Evolutionary conservation across 768 basidiomycete genomes (phyloP), one percentile per base, ranked within the genome.

Genomic region (Lactarius hatsudake): DNA sequence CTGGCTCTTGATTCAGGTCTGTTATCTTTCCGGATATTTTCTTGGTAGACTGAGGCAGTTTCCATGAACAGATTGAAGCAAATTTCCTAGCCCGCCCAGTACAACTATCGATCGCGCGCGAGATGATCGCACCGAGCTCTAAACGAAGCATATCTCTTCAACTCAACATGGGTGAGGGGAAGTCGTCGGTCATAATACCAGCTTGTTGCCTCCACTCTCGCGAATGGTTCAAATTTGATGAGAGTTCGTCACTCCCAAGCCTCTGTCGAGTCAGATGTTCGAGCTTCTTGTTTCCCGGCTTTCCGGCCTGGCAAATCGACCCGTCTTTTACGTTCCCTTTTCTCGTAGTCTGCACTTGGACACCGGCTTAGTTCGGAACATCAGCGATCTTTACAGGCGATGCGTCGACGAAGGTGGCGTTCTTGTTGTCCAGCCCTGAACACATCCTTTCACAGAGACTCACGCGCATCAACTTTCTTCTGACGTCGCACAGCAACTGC

Each of bases 141-240:
- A 64, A 67, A 2, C 18, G 69, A 9, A 86, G 81, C 58, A 79
- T 80, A 0, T 72, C 77, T 7, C 74, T 82, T 34, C 84, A 86
- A 48, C 79, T 86, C 18, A 84, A 86, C 59, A 86, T 86, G 84
- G 84, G 84, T 2, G 84, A 86, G 62, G 85, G 84, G 1, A 85
- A 86, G 66, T 79, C 82, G 13, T 77, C 79, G 4, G 83, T 83
- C 5, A 86, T 86, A 23, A 77, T 85, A 2, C 85, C 85, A 0
- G n/a, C 74, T 85, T 36, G 73, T 78, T 1, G 74, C 76, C 0
- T 70, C 77, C 5, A 71, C 72, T 4, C 76, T 86, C 15, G 80
- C 85, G 0, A 75, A 86, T 68, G 78, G 81, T 1, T 18, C 75
- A 2, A 78, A 74, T 36, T 73, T 86, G 1, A 80, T 80, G 48